A percentile compares a stretch with the other conserved stretches of the same genome.
phyloP scores from a whole-genome alignment of 305 asterid genomes.

The Vinca major region DNA sequence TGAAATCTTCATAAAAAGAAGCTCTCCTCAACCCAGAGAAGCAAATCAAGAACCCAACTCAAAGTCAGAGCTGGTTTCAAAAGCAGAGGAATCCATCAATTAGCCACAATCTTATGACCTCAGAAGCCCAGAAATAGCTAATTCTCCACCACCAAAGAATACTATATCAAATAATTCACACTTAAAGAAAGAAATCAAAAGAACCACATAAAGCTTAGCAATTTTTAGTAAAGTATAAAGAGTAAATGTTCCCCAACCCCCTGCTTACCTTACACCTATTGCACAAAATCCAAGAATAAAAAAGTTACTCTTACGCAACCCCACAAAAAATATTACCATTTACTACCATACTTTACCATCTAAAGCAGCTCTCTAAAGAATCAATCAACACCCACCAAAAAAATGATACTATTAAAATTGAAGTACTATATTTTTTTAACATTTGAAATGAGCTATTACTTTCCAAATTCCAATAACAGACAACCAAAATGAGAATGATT shows the following conservation, averaged over 20 bases:
- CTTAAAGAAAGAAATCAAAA: slow-evolving; percentile 5
- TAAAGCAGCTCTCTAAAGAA: background rate
- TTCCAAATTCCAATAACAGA: slow-evolving; percentile 12
- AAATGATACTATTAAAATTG: background rate
- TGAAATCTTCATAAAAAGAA: slow-evolving; percentile 8
- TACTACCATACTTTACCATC: slow-evolving; percentile 2
- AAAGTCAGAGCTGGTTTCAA: background rate
- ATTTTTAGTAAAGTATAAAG: slow-evolving; percentile 10
- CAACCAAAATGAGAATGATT: slow-evolving; percentile 3
- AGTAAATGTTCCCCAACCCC: slow-evolving; percentile 13
- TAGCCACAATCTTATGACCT: background rate
- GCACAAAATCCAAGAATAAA: slow-evolving; percentile 28
- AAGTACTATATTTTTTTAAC: slow-evolving; percentile 1
- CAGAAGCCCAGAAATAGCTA: slow-evolving; percentile 6
- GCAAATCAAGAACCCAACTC: slow-evolving; percentile 1
- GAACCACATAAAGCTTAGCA: slow-evolving; percentile 17
- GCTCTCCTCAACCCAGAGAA: background rate
- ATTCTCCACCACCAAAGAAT: slow-evolving; percentile 9
- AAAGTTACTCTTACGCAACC: slow-evolving; percentile 17
- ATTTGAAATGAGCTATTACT: slow-evolving; percentile 7
- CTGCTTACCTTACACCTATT: slow-evolving; percentile 12
- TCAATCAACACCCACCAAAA: slow-evolving; percentile 8
- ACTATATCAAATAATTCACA: slow-evolving; percentile 7
- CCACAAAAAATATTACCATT: slow-evolving; percentile 7
- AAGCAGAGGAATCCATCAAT: slow-evolving; percentile 8